Evolutionary conservation across 2,329 filamentous ascomycete genomes (phyloP), one percentile per base, ranked within the genome.

Genomic region (Botryotinia convoluta): DNA sequence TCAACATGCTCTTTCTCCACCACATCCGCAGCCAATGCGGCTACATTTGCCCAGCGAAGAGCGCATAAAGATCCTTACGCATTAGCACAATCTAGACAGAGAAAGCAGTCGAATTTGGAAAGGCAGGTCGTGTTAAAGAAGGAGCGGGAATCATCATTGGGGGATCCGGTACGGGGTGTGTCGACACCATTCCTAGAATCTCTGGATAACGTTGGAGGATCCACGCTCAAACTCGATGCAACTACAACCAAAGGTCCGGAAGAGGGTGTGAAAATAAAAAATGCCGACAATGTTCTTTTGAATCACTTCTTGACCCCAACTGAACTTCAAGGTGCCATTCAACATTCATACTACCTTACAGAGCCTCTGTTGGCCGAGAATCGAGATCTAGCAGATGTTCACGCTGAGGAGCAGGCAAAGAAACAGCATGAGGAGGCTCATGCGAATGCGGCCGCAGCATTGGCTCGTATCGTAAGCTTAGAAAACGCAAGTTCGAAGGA

Each of bases 181-280:
- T 83, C 87, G 54, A 98, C 96, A 26, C 89, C 94, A 44, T 98
- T 97, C 80, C 84, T 97, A 79, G 88, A 93, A 83, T 95, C 93
- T 4, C 90, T 97, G 78, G 91, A 93, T 80, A 88, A 87, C 16
- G 90, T 87, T 67, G 79, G 77, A 71, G 76, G 75, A 10, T 77
- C 80, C 26, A 70, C 73, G 18, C 48, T 71, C 35, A 67, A 74
- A 37, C n/a, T 74, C 35, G 73, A 77, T 71, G 63, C 74, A 22
- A 74, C 45, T 42, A 45, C 84, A 39, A 75, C 77, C 1, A 77
- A 81, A 44, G 85, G 86, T 69, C 54, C 84, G n/a, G 81, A 83
- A 72, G 87, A 84, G 42, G 83, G 84, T 35, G 81, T 81, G 62
- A 80, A 85, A 60, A 78, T 84, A 3, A 83, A 81, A 65, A 78